These are phyloP conservation scores for Sungouiozyma ichnusensis DNA, from an alignment of 805 yeast genomes.

Conservation along the genomic window DNA sequence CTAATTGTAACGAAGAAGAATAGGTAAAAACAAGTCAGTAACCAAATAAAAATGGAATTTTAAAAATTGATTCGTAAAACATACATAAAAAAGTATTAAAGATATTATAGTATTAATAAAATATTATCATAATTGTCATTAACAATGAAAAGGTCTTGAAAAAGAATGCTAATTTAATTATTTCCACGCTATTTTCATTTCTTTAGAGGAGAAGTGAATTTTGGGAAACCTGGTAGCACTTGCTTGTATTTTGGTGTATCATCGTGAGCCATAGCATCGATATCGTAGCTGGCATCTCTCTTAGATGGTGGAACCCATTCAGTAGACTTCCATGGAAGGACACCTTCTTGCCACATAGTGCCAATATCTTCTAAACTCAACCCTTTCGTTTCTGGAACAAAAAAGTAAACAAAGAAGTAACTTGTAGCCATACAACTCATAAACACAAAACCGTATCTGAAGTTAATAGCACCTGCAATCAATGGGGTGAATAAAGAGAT, in stretches of 20 bases:
- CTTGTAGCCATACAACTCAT: slow-evolving; percentile 42
- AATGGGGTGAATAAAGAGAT: slow-evolving; percentile 61
- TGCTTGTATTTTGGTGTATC: slow-evolving; percentile 9
- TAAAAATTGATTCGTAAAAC: not conserved
- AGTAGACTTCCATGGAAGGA: slow-evolving; percentile 34
- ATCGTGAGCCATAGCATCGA: slow-evolving; percentile 9
- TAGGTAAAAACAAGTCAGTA: too few species aligned
- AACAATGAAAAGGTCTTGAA: not conserved
- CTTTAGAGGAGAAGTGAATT: not conserved
- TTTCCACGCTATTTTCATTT: not conserved
- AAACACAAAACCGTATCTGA: slow-evolving; percentile 51
- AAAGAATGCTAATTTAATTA: too few species aligned
- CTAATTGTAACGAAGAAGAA: too few species aligned
- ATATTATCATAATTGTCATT: not conserved
- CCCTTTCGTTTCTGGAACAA: slow-evolving; percentile 65
- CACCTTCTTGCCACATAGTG: slow-evolving; percentile 37
- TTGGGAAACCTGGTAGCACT: not conserved
- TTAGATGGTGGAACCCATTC: slow-evolving; percentile 37
- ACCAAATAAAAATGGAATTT: not conserved
- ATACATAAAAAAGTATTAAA: not conserved
- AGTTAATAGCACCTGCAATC: slow-evolving; percentile 48
- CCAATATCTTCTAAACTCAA: slow-evolving; percentile 66
- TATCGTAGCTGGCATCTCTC: slow-evolving; percentile 12
- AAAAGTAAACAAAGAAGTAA: slow-evolving; percentile 55
- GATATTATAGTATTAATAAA: not conserved